Percentiles rank a stretch among this genome's conserved stretches.
These are phyloP conservation scores for Colletotrichum truncatum DNA, from an alignment of 2,329 filamentous ascomycete species.

Conservation along the genomic window DNA sequence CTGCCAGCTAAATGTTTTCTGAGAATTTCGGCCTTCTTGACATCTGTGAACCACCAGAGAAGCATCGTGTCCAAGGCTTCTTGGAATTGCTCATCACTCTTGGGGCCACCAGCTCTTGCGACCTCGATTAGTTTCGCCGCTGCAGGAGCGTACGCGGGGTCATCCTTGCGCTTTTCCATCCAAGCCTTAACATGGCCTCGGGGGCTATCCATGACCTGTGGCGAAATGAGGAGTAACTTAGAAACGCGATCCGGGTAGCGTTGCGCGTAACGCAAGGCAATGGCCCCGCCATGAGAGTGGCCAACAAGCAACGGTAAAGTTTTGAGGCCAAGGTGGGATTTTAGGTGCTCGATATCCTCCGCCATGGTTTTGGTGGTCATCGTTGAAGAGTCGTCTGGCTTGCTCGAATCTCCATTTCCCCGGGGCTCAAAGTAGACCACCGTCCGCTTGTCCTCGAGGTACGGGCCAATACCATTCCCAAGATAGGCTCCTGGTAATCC, in stretches of 20 bases:
- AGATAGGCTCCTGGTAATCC: neutral
- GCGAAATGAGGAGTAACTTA: fast-evolving
- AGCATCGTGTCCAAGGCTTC: neutral
- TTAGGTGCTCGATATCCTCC: neutral
- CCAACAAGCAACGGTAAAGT: neutral
- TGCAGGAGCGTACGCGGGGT: neutral
- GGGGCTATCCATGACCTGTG: neutral
- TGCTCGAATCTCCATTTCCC: neutral
- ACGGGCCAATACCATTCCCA: neutral
- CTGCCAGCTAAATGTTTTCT: neutral
- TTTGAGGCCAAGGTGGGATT: neutral
- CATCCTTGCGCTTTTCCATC: neutral
- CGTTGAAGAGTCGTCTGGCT: neutral
- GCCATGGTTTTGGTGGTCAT: neutral
- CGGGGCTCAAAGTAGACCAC: neutral
- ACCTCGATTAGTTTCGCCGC: neutral
- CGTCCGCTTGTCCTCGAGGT: neutral
- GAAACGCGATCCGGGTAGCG: neutral
- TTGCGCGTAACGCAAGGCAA: neutral
- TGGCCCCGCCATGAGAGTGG: neutral
- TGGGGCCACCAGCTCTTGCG: fast-evolving
- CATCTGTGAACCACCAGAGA: neutral
- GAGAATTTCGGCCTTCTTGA: neutral
- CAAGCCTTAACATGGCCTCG: neutral
- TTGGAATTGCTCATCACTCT: neutral